phyloP scores from a whole-genome alignment of 768 basidiomycete genomes.

The Daedaleopsis sinensis region DNA sequence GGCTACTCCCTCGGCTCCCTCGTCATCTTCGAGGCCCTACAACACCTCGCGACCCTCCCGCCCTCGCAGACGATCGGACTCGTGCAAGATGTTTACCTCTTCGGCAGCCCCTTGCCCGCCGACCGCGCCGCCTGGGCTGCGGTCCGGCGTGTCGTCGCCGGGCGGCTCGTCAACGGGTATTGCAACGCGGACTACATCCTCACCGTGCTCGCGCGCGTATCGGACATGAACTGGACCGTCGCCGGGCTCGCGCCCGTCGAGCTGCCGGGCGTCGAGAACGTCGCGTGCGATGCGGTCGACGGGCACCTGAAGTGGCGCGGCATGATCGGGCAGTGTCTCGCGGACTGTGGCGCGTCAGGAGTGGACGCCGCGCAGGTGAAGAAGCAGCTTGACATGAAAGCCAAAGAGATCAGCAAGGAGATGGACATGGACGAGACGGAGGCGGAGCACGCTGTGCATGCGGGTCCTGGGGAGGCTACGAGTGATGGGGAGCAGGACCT shows the following conservation, averaged over 20 bases:
- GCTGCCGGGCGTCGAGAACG: conserved; percentile 55
- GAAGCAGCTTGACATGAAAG: conserved; percentile 36
- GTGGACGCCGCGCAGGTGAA: conserved; percentile 40
- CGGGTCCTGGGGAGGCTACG: conserved; percentile 2
- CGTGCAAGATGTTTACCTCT: conserved; percentile 57
- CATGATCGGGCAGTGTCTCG: conserved; percentile 50
- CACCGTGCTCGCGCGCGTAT: conserved; percentile 51
- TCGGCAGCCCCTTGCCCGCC: conserved; percentile 51
- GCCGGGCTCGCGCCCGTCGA: conserved; percentile 53
- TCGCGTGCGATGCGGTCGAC: conserved; percentile 48
- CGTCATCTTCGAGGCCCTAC: conserved; percentile 59
- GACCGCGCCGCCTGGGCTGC: conserved; percentile 47
- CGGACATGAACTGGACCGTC: conserved; percentile 50
- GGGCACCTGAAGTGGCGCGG: conserved; percentile 55
- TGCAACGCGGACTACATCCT: conserved; percentile 55
- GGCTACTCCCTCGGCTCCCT: conserved; percentile 60
- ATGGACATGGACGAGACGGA: conserved; percentile 25
- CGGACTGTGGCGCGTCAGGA: conserved; percentile 42
- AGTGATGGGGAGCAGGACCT: background rate
- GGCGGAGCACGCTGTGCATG: conserved; percentile 13
- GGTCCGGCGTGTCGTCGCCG: conserved; percentile 50
- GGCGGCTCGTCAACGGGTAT: conserved; percentile 59
- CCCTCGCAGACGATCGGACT: conserved; percentile 48
- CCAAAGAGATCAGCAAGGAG: conserved; percentile 23
- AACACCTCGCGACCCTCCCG: conserved; percentile 46